Conservation (phyloP, 345 rosid genomes). For the Hypericum perforatum region DNA sequence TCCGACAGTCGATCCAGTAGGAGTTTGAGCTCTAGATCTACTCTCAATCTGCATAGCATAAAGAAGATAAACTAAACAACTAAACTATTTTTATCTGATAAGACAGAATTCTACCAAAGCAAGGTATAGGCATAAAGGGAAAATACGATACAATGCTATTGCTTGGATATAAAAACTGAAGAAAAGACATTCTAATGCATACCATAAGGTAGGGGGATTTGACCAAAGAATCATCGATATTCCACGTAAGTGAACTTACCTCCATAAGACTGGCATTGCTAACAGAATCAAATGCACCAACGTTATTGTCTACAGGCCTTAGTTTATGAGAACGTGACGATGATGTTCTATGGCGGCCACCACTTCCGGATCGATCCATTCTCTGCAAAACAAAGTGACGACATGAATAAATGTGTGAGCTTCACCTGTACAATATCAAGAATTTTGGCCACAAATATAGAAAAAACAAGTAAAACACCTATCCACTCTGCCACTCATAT, state of each 20-base stretch:
- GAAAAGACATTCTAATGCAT: too few relatives aligned
- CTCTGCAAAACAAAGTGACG: conserved; percentile 41
- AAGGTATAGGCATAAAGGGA: background rate
- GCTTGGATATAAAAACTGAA: background rate
- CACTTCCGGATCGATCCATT: conserved; percentile 75
- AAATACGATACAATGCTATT: conserved; percentile 3
- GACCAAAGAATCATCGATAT: background rate
- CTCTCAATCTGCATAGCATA: conserved; percentile 57
- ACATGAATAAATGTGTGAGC: conserved; percentile 1
- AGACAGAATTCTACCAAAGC: too few relatives aligned
- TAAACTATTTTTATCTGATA: too few relatives aligned
- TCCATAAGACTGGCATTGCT: conserved; percentile 89
- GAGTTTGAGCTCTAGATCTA: conserved; percentile 73
- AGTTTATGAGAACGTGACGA: conserved; percentile 54
- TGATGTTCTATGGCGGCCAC: conserved; percentile 65
- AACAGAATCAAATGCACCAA: conserved; percentile 48
- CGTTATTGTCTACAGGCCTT: conserved; percentile 44
- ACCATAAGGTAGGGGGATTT: background rate
- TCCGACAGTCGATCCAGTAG: conserved; percentile 62
- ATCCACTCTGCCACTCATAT: too few relatives aligned
- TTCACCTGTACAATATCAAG: background rate
- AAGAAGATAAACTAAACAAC: background rate
- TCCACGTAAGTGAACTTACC: conserved; percentile 29
- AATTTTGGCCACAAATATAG: too few relatives aligned
- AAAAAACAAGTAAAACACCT: background rate